These are phyloP conservation scores for Astrephomene gubernaculifera DNA, from an alignment of 139 green algal genomes.

Conservation along the genomic window DNA sequence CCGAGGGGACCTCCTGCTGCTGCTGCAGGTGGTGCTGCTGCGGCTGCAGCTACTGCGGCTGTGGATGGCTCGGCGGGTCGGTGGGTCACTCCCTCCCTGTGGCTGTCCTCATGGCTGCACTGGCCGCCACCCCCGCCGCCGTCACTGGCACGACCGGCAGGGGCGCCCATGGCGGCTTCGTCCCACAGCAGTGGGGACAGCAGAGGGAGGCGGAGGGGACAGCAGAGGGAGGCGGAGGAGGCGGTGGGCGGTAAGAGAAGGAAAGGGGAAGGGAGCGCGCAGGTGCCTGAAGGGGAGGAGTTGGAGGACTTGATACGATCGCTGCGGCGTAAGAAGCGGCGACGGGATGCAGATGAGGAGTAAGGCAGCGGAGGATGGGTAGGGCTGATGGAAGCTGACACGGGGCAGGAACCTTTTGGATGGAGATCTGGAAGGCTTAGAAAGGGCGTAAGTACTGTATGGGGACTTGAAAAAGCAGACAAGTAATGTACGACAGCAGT, in stretches of 20 bases:
- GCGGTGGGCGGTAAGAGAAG: background rate
- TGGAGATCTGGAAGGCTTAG: too few relatives aligned
- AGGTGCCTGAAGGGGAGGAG: slow-evolving; percentile 2
- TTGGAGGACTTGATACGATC: slow-evolving; percentile 33
- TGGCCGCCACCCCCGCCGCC: slow-evolving; percentile 1
- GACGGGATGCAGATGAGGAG: too few relatives aligned
- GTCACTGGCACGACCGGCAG: background rate
- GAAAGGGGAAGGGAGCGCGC: background rate
- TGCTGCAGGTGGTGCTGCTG: background rate
- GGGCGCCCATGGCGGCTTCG: background rate
- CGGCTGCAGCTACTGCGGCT: background rate
- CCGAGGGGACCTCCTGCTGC: background rate
- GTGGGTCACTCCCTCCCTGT: background rate
- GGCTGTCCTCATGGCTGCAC: background rate
- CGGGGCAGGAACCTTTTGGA: too few relatives aligned
- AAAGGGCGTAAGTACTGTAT: too few relatives aligned
- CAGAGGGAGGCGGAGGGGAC: background rate
- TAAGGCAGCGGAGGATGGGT: too few relatives aligned
- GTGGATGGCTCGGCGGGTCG: background rate
- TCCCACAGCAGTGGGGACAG: background rate
- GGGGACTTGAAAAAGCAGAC: too few relatives aligned
- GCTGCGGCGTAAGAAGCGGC: background rate
- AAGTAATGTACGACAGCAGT: too few relatives aligned
- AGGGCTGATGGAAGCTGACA: too few relatives aligned
- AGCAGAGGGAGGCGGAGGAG: background rate